Base-by-base conservation (phyloP, 2,329 filamentous ascomycete species). In the Fulvia fulva region DNA sequence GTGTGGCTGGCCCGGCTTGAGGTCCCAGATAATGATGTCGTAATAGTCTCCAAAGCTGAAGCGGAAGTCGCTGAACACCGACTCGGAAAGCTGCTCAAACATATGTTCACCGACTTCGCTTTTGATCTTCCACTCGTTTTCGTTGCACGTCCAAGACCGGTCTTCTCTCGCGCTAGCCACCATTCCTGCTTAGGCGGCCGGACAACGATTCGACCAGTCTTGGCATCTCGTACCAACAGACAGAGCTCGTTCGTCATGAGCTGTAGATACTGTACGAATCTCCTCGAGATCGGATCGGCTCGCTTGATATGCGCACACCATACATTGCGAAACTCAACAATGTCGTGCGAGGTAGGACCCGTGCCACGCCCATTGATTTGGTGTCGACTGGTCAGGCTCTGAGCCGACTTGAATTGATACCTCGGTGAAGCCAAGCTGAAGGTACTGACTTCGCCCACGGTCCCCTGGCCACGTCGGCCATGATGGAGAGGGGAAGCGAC, bases 401-500 rank as follows among this genome's bases (percentile, higher is more conserved):
- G 66, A 2, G 74, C 74, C 26, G 69, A 67, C 30, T 70, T 64
- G 51, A 71, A 69, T 14, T 70, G 59, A 34, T 68, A 71, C 51
- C 74, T 75, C 6, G 72, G 72, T 72, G 43, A 76, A 72, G 0
- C 73, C 74, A 55, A 80, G 65, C 55, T 75, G 71, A 19, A 79
- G 66, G 25, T 79, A 62, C 58, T 79, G 74, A 47, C 75, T 71
- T 23, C 72, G 72, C 3, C 71, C 53, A 5, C 67, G 56, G 63
- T 77, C 74, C 6, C 75, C 72, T 19, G 74, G 70, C 72, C 76
- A 80, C 3, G 67, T 69, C 1, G 71, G 68, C 77, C 78, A 81
- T 58, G 77, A 77, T 12, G 75, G 70, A 1, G 75, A 75, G 0
- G 78, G 79, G 51, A 81, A 81, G 61, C 77, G 81, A 46, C 77